Percentiles rank a stretch among this genome's conserved stretches.
Evolutionary conservation across 805 yeast genomes (phyloP).

Genomic region (Myxozyma udenii): DNA sequence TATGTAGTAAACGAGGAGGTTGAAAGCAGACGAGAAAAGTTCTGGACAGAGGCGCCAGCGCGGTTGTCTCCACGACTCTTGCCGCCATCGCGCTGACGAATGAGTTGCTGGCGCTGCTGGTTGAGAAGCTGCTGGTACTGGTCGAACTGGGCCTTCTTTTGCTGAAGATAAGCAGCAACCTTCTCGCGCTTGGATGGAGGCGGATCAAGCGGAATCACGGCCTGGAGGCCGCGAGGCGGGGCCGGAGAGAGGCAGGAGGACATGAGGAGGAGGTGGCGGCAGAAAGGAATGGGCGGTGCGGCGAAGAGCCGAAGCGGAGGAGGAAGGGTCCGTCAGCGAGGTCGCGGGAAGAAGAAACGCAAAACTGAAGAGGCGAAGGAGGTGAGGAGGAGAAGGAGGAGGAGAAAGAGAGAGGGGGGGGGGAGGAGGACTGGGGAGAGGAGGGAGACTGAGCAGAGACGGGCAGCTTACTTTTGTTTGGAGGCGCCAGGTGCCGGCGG

Average conservation of each 20-base stretch:
- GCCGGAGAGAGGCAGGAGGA: constrained; percentile 28
- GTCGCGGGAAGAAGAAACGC: too few species aligned
- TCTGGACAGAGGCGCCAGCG: background rate
- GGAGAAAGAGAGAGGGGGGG: too few species aligned
- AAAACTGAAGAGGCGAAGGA: too few species aligned
- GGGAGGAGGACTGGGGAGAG: too few species aligned
- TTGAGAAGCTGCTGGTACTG: constrained; percentile 25
- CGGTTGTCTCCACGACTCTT: background rate
- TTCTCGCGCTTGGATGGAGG: constrained; percentile 30
- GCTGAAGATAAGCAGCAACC: constrained; percentile 21
- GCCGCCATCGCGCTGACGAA: constrained; percentile 7
- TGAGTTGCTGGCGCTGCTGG: constrained; percentile 22
- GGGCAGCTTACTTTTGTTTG: too few species aligned
- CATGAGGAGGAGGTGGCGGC: too few species aligned
- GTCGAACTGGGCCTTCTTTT: constrained; percentile 29
- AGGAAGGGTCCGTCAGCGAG: too few species aligned
- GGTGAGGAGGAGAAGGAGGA: too few species aligned
- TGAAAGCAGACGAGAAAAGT: constrained; percentile 21
- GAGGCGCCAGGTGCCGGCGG: too few species aligned
- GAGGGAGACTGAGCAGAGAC: too few species aligned
- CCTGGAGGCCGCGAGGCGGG: constrained; percentile 27
- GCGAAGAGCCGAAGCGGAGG: too few species aligned
- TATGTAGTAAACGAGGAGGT: constrained; percentile 29
- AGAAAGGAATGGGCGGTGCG: too few species aligned
- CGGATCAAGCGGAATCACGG: constrained; percentile 28